A percentile compares a stretch with the other conserved stretches of the same genome.
These are phyloP conservation scores for Penicillium chermesinum DNA, from an alignment of 495 filamentous ascomycete species.

Conservation along the genomic window DNA sequence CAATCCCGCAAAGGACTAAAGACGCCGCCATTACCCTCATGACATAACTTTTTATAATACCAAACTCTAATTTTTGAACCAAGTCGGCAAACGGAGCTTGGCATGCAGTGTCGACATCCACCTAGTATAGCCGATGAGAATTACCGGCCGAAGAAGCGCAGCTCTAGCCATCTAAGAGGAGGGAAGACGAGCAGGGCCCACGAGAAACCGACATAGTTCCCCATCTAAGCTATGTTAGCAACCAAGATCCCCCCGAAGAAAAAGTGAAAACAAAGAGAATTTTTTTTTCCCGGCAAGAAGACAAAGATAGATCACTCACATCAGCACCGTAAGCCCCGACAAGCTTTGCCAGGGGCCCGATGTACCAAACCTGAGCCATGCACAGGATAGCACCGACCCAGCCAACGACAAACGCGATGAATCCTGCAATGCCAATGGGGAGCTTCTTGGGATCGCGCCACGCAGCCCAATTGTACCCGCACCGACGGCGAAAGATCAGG, in stretches of 20 bases:
- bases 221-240: conserved; percentile 36
- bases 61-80: too few species aligned
- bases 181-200: conserved; percentile 47
- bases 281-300: not conserved
- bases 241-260: too few species aligned
- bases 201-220: conserved; percentile 46
- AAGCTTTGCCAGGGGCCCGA: conserved; percentile 53
- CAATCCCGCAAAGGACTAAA: too few species aligned
- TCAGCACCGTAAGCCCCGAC: conserved; percentile 59
- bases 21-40: too few species aligned
- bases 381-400: conserved; percentile 66
- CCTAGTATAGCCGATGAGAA: not conserved
- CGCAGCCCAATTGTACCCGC: conserved; percentile 53
- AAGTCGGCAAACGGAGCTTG: not conserved
- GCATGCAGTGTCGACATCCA: not conserved
- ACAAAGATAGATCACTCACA: conserved; percentile 26
- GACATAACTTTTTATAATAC: too few species aligned
- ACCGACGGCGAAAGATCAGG: conserved; percentile 51
- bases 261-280: too few species aligned
- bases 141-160: conserved; percentile 41
- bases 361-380: conserved; percentile 69
- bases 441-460: conserved; percentile 57
- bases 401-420: conserved; percentile 59
- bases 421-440: conserved; percentile 58
- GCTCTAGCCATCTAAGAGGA: conserved; percentile 46